Evolutionary conservation across 805 yeast genomes (phyloP).

Genomic region (Zygosaccharomyces bailii): DNA sequence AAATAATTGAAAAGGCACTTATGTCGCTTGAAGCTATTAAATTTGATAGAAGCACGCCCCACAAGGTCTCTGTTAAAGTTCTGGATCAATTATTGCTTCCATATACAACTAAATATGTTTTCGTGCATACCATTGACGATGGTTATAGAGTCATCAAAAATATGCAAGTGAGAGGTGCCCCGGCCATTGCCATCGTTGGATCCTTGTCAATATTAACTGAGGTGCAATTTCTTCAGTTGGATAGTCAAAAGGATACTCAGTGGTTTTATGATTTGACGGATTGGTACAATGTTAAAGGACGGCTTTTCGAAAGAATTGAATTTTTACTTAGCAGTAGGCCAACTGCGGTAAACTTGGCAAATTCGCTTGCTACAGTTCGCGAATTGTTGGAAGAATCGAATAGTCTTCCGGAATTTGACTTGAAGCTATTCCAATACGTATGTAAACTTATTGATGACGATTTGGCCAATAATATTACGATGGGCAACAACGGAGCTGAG

Average conservation of each 20-base stretch:
- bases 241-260: constrained; percentile 26
- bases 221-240: constrained; percentile 36
- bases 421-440: constrained; percentile 43
- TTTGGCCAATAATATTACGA: constrained; percentile 65
- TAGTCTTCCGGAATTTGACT: constrained; percentile 21
- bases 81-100: constrained; percentile 85
- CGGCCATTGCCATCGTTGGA: constrained; percentile 96
- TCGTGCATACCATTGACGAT: constrained; percentile 60
- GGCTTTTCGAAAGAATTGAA: constrained; percentile 50
- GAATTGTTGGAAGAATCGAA: constrained; percentile 34
- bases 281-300: constrained; percentile 36
- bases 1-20: no score
- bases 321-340: constrained; percentile 78
- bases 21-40: constrained; percentile 63
- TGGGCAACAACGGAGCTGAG: constrained; percentile 79
- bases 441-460: constrained; percentile 68
- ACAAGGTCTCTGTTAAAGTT: constrained; percentile 47
- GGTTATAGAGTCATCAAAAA: constrained; percentile 79
- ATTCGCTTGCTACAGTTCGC: constrained; percentile 50
- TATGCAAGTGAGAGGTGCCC: constrained; percentile 98
- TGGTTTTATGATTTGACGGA: constrained; percentile 34
- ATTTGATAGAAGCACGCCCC: constrained; percentile 44
- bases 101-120: constrained; percentile 65
- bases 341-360: constrained; percentile 88
- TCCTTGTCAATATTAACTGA: constrained; percentile 81